Conservation (phyloP, 805 yeast species). For the Candida jianshihensis region DNA sequence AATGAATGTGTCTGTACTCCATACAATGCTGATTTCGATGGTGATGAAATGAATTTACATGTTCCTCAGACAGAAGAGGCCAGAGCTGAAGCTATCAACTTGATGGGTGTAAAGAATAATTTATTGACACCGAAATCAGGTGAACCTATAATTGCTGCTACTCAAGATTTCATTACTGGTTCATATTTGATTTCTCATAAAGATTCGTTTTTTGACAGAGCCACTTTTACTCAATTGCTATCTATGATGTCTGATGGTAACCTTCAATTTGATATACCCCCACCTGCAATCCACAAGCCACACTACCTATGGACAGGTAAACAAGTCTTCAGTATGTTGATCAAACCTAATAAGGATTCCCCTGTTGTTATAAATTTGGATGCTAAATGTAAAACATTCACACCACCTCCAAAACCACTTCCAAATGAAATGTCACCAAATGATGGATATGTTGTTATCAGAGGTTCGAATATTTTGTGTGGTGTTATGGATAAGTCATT, state of each 20-base stretch:
- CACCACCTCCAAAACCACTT: conserved; percentile 62
- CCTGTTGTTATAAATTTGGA: conserved; percentile 86
- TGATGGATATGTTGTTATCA: conserved; percentile 86
- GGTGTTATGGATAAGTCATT: conserved; percentile 97
- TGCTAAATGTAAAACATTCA: conserved; percentile 87
- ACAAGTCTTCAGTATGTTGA: conserved; percentile 83
- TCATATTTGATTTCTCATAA: conserved; percentile 88
- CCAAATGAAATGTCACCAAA: conserved; percentile 96
- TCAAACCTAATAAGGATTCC: conserved; percentile 69
- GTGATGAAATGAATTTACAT: conserved; percentile 98
- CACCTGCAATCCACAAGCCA: conserved; percentile 91
- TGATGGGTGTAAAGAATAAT: conserved; percentile 97
- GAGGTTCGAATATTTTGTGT: conserved; percentile 82
- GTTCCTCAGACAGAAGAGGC: conserved; percentile 99
- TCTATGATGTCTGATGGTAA: conserved; percentile 96
- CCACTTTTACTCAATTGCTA: conserved; percentile 71
- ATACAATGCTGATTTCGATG: conserved; percentile 98
- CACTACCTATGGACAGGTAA: conserved; percentile 93
- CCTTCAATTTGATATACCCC: conserved; percentile 85
- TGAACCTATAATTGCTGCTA: conserved; percentile 98
- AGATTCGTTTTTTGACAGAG: conserved; percentile 88
- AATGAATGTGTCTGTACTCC: conserved; percentile 99
- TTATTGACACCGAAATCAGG: conserved; percentile 95
- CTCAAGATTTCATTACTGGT: conserved; percentile 98
- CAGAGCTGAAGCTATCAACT: conserved; percentile 94